phyloP scores from a whole-genome alignment of 345 rosid genomes.

The Lenwebbia sp. region DNA sequence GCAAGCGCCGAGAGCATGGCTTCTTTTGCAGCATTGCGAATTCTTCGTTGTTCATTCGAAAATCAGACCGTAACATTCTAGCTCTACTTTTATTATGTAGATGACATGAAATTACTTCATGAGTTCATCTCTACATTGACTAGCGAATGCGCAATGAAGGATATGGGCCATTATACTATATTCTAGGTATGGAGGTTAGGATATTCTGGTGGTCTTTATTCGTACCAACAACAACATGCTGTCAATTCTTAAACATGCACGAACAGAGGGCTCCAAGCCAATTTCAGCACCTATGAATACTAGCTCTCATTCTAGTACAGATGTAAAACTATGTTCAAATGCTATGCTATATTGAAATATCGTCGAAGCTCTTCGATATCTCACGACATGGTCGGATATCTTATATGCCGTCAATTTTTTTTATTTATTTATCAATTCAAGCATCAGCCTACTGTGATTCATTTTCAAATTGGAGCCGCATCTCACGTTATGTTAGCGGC shows the following conservation, averaged over 20 bases:
- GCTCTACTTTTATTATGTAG: background rate
- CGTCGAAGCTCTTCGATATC: too few species aligned
- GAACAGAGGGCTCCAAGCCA: background rate
- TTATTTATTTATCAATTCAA: too few species aligned
- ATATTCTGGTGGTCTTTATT: background rate
- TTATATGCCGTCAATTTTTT: too few species aligned
- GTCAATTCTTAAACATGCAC: background rate
- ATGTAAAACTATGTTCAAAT: too few species aligned
- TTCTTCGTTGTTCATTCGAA: background rate
- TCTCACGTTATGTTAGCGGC: too few species aligned
- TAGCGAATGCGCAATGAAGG: background rate
- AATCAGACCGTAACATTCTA: background rate
- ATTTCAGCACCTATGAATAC: background rate
- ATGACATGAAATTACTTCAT: background rate
- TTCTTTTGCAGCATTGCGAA: background rate
- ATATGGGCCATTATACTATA: background rate
- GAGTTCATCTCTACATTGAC: background rate
- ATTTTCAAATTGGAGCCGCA: too few species aligned
- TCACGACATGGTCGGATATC: too few species aligned
- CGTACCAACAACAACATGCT: background rate
- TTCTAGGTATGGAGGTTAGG: background rate
- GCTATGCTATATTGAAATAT: too few species aligned
- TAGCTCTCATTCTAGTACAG: too few species aligned
- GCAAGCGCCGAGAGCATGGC: background rate
- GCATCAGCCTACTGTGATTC: too few species aligned